phyloP scores from a whole-genome alignment of 1,139 yeast species.

The Debaryomycetaceae sp. region DNA sequence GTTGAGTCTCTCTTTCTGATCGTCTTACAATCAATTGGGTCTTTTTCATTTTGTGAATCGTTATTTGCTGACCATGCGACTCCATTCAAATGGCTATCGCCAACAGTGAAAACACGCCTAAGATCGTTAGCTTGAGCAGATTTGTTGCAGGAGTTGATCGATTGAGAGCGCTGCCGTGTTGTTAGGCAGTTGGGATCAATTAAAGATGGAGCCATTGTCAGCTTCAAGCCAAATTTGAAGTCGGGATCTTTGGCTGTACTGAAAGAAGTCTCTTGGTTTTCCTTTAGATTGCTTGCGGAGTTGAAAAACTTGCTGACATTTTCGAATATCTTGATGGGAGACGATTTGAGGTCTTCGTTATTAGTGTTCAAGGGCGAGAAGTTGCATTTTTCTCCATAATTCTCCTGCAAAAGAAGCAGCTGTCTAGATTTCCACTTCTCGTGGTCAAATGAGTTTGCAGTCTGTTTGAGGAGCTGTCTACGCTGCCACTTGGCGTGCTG shows the following conservation, averaged over 20 bases:
- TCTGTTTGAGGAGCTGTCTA: conserved; percentile 18
- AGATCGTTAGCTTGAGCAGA: neutral
- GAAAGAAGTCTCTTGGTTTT: neutral
- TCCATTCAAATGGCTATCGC: neutral
- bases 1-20: neutral
- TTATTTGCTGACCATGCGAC: neutral
- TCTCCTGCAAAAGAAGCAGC: conserved; percentile 5
- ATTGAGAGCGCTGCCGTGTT: neutral
- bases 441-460: conserved; percentile 10
- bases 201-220: neutral
- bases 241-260: neutral
- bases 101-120: neutral
- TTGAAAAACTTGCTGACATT: conserved; percentile 4
- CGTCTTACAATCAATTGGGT: neutral
- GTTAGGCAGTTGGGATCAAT: neutral
- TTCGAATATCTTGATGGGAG: conserved; percentile 4
- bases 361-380: neutral
- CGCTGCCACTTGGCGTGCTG: conserved; percentile 20
- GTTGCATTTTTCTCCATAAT: neutral
- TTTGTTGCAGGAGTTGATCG: neutral
- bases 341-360: neutral
- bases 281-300: neutral
- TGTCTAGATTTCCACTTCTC: conserved; percentile 7
- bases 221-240: neutral
- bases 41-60: neutral